Base-by-base conservation (phyloP, 179 eudicot species). In the Beta corolliflora region DNA sequence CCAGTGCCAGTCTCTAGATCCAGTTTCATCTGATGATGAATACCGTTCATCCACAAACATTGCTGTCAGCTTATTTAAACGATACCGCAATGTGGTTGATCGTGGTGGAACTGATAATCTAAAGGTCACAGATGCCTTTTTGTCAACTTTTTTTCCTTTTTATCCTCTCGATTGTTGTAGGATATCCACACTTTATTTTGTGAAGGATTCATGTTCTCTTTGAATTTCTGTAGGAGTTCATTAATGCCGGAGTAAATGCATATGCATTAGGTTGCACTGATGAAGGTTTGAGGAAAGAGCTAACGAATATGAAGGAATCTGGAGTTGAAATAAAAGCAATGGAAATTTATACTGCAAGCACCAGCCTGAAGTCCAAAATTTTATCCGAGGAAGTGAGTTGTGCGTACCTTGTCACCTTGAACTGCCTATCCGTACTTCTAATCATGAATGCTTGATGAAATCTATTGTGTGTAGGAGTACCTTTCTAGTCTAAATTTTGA, bases 231-330 rank as follows among this genome's bases (percentile, higher is more conserved):
- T 79, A 95, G 98, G 98, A 95, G 86, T 95, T 93, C 86, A 95
- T 95, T 83, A 85, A 87, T 46, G 99, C 98, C 56, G 99, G 98
- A 55, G 99, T 94, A 52, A 94, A 95, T 87, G 98, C 99, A 25
- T 95, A 95, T 79, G 99, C 95, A 16, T 85, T 95, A 88, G 99
- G 99, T 45, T 95, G 98, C 86, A 92, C 99, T 56, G 97, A 93
- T 55, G 97, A 94, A 83, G 93, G 98, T 54, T 83, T 95, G 75
- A 89, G 97, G 84, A 89, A 87, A 82, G 99, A 95, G 87, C 94
- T 95, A 64, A 81, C 64, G 13, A 81, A 84, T 82, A 89, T 95
- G 87, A 94, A 87, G 82, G 94, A 91, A 36, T 85, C 92, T 25
- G 97, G 99, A 67, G 80, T 83, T 73, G 90, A 89, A 87, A 84